Base-by-base conservation (phyloP, 169 alveolate species). In the Plasmodium gonderi region DNA sequence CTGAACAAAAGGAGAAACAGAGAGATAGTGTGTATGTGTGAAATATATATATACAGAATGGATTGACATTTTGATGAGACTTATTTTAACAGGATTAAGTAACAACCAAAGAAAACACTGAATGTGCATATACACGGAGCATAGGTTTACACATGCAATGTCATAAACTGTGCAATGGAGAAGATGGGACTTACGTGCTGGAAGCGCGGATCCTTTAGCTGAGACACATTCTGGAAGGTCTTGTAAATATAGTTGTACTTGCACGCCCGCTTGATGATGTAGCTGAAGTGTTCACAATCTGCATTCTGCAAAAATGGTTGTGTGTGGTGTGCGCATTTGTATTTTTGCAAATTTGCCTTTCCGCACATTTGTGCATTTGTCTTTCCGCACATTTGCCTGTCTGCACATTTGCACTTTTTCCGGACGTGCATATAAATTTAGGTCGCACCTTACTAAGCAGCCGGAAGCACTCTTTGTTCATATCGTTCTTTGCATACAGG, bases 231-330 rank as follows among this genome's bases (percentile, higher is more conserved):
- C 2, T 82, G 80, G 60, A 82, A 82, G 36, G 40, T 33, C 9
- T 82, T 82, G 49, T 82, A 82, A 45, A 82, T 82, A 42, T 82
- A 82, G 65, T 82, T 82, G 83, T 82, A 75, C 17, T 75, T 69
- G 60, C 76, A 45, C 6, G 92, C 92, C 92, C 92, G 26, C 76
- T 82, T 45, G 64, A 82, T 49, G 78, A 80, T 20, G 54, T 49
- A 45, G 11, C 64, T 65, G 31, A 80, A 80, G 42, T 65, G 38
- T 38, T 7, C 45, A 6, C 45, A 42, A 6, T 20, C 40, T 2
- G 36, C 36, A 0, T 36, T 17, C 91, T 80, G 91, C 23, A 65
- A 45, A 69, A 26, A 64, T 38, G 68, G 38, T 36, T 20, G 23
- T 14, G 72, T 77, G 29, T 14, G 23, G 6, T 8, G 33, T 78